A percentile compares a stretch with the other conserved stretches of the same genome.
These are phyloP conservation scores for Solanum okadae DNA, from an alignment of 257 asterid species.

Conservation along the genomic window DNA sequence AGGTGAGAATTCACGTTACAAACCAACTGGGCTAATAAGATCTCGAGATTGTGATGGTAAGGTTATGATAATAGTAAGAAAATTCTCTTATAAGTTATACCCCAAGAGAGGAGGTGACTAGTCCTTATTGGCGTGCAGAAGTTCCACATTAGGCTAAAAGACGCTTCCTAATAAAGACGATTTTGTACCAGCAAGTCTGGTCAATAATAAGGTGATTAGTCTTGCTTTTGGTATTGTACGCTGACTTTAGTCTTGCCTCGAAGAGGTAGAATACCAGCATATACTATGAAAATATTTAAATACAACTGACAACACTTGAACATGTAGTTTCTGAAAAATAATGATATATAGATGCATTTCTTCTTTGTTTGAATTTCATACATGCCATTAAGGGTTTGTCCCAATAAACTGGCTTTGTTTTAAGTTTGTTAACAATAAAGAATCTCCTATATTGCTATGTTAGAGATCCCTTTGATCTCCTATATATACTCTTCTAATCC, in stretches of 20 bases:
- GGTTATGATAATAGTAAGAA: no score
- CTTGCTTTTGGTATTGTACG: not conserved
- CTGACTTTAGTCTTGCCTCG: not conserved
- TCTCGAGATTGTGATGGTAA: fast-evolving
- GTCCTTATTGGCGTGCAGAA: no score
- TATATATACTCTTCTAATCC: no score
- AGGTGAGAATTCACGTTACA: not conserved
- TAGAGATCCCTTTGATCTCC: not conserved
- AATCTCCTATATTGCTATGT: not conserved
- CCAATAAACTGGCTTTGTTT: slow-evolving; percentile 5
- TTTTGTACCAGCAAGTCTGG: not conserved
- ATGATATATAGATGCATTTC: not conserved
- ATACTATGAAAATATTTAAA: not conserved
- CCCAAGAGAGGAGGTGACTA: not conserved
- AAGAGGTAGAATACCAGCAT: not conserved
- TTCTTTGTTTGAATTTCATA: not conserved
- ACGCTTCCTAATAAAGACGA: not conserved
- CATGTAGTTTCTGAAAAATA: not conserved
- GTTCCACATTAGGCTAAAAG: not conserved
- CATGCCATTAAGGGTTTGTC: slow-evolving; percentile 19
- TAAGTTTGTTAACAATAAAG: not conserved
- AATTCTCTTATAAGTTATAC: no score
- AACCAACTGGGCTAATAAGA: not conserved
- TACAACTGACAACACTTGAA: not conserved
- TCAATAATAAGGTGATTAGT: not conserved